A percentile compares a stretch with the other conserved stretches of the same genome.
Evolutionary conservation across 1,139 yeast species (phyloP).

Genomic region (Candida neerlandica): DNA sequence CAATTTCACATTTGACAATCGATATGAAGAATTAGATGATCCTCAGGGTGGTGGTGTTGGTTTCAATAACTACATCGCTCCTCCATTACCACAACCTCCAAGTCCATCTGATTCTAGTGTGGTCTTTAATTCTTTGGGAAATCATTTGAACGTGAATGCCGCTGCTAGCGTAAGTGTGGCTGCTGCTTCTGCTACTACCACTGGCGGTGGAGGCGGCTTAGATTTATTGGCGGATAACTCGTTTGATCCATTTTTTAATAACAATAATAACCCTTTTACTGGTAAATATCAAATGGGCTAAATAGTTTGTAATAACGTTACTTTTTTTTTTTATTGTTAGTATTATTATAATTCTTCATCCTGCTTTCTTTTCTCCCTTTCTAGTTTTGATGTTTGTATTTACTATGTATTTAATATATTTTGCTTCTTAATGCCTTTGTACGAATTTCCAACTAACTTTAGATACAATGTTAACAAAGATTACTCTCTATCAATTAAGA

Average conservation of each 20-base stretch:
- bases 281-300: conserved; percentile 9
- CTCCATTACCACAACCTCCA: conserved; percentile 6
- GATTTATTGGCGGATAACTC: conserved; percentile 11
- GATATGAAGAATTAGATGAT: conserved; percentile 4
- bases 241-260: conserved; percentile 13
- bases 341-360: no score
- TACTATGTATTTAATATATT: conserved; percentile 1
- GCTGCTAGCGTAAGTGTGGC: not conserved
- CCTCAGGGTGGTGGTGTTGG: not conserved
- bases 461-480: not conserved
- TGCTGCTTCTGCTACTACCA: not conserved
- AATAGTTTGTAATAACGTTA: not conserved
- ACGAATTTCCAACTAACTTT: not conserved
- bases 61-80: conserved; percentile 1
- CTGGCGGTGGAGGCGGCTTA: conserved; percentile 4
- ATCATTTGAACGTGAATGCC: not conserved
- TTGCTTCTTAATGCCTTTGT: not conserved
- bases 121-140: not conserved
- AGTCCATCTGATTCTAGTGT: conserved; percentile 4
- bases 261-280: conserved; percentile 10
- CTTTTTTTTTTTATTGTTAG: no score
- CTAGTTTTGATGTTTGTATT: not conserved
- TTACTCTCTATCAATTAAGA: not conserved
- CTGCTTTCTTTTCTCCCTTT: not conserved
- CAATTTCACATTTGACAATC: conserved; percentile 2